These are phyloP conservation scores for Massariosphaeria phaeospora DNA, from an alignment of 495 filamentous ascomycete genomes.

Conservation along the genomic window DNA sequence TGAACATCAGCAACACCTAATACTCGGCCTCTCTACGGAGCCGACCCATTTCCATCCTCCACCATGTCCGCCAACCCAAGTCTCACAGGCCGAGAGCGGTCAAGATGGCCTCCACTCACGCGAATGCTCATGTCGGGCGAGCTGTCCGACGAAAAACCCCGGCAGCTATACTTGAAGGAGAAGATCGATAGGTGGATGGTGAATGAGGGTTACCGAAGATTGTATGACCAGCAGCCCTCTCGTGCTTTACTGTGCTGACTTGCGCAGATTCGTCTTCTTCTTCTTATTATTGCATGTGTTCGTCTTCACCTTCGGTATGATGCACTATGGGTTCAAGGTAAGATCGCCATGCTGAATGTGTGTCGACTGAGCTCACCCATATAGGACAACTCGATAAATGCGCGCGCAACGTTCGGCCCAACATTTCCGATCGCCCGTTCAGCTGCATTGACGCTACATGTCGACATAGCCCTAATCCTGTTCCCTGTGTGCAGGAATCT, in stretches of 20 bases:
- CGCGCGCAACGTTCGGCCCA: slow-evolving; percentile 59
- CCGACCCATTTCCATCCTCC: slow-evolving; percentile 1
- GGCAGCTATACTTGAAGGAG: slow-evolving; percentile 51
- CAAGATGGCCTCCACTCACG: slow-evolving; percentile 39
- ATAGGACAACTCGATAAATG: slow-evolving; percentile 56
- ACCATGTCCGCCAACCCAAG: slow-evolving; percentile 26
- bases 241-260: slow-evolving; percentile 8
- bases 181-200: slow-evolving; percentile 62
- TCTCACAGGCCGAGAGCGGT: slow-evolving; percentile 36
- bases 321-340: slow-evolving; percentile 66
- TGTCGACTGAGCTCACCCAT: background rate
- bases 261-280: slow-evolving; percentile 59
- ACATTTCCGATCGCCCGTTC: slow-evolving; percentile 69
- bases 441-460: slow-evolving; percentile 64
- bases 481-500: slow-evolving; percentile 74
- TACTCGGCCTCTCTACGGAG: slow-evolving; percentile 7
- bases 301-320: slow-evolving; percentile 68
- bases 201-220: slow-evolving; percentile 68
- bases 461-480: slow-evolving; percentile 70
- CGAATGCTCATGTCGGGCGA: slow-evolving; percentile 46
- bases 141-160: slow-evolving; percentile 59
- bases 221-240: slow-evolving; percentile 46
- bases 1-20: slow-evolving; percentile 31
- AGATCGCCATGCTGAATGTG: background rate
- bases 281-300: slow-evolving; percentile 63